Percentiles rank a stretch among this genome's conserved stretches.
These are phyloP conservation scores for Aspergillus jensenii DNA, from an alignment of 2,329 filamentous ascomycete species.

Conservation along the genomic window DNA sequence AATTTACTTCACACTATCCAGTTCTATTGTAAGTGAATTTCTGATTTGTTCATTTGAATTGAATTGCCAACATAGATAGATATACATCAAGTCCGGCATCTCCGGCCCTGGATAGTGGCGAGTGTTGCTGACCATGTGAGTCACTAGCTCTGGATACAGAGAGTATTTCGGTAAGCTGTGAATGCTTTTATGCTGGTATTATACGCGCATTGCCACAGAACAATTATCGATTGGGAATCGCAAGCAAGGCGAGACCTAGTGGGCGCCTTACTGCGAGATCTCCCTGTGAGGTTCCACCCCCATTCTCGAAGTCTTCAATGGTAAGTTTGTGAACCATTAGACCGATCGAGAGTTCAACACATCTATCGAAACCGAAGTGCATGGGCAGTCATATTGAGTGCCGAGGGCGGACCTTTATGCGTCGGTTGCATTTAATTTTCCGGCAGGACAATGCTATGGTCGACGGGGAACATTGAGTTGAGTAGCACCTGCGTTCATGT, in stretches of 20 bases:
- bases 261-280: neutral
- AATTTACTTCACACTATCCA: neutral
- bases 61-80: neutral
- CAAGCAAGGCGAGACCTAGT: no score
- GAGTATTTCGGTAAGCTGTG: neutral
- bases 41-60: neutral
- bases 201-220: neutral
- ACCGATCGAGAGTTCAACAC: neutral
- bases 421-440: neutral
- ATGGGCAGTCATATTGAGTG: neutral
- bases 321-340: neutral
- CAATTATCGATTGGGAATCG: neutral
- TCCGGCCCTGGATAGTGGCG: neutral
- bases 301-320: neutral
- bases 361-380: neutral
- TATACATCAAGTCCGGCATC: neutral
- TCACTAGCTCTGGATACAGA: neutral
- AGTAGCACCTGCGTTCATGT: slow-evolving; percentile 16
- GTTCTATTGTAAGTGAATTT: neutral
- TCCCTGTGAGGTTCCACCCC: neutral
- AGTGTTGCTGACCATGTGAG: neutral
- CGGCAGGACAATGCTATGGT: neutral
- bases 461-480: neutral
- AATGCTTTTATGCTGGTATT: neutral
- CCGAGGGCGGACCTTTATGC: neutral